Base-by-base conservation (phyloP, 2,329 filamentous ascomycete species). In the Macroventuria anomochaeta region DNA sequence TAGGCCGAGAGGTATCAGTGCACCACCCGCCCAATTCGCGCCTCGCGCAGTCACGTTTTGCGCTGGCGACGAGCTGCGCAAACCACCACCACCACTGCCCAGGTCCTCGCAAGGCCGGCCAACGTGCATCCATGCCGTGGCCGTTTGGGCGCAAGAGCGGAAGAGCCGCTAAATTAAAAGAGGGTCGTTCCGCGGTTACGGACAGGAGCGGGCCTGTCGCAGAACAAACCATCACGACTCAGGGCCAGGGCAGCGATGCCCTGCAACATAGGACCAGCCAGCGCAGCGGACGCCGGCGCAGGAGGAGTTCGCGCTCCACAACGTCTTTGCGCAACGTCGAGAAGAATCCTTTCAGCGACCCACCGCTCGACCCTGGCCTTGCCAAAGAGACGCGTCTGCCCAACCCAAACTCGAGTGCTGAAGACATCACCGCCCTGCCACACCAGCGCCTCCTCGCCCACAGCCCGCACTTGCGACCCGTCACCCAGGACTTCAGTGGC, bases 61-160 rank as follows among this genome's bases (percentile, higher is more conserved):
- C 39, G 51, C 51, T 53, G 46, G 53, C 51, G 51, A 53, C 54
- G 37, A 54, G 39, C 29, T 52, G 48, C 38, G 51, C 43, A 43
- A 29, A 31, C 49, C 23, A 15, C 33, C 17, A 37, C 43, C 40
- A 41, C 49, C 53, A 33, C 33, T 29, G 46, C 44, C 28, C 40
- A 20, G 31, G 51, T 40, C 44, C 29, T 46, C 29, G 44, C 46
- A 39, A 43, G 44, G 39, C 44, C 40, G 51, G 46, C 39, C 51
- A 49, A 4, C 46, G 39, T 54, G 51, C 51, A 49, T 53, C 61
- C 55, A 93, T 93, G 90, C 85, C 88, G 75, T 96, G 91, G 91
- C 90, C 88, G 57, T 96, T 96, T 76, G 83, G 87, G 76, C 86
- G 88, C 69, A 88, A 83, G 77, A 87, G 84, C 76, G 87, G 86